Base-by-base conservation (phyloP, 352 stramenopile genomes). In the Phytophthora rubi region DNA sequence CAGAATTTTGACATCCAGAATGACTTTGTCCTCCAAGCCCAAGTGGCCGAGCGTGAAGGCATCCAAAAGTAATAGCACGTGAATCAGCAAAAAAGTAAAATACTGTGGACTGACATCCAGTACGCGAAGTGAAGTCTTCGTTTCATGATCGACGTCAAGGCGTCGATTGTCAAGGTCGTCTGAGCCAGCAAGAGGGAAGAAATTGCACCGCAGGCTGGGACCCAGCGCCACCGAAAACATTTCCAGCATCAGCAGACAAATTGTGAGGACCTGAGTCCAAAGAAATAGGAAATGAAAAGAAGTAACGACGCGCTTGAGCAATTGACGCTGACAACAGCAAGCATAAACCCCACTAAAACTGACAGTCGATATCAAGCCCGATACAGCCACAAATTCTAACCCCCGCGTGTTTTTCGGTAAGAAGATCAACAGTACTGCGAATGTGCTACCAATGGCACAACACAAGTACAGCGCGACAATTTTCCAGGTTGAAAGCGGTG, bases 271-370 rank as follows among this genome's bases (percentile, higher is more conserved):
- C 6, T 49, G 42, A 21, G 16, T 23, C 42, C 42, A 49, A 18
- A 49, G 42, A 16, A 49, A 49, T 5, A 49, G 15, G 16, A 49
- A 49, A 9, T 49, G 16, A 23, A 49, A 49, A 23, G 61, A 68
- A 5, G 52, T 52, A 28, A 68, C 1, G 26, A 68, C 12, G 16
- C 53, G 52, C 21, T 68, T 68, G 44, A 62, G 53, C 18, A 68
- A 28, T 30, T 68, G 52, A 12, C 52, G 52, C 51, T 68, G 52
- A 23, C 30, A 68, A 23, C 42, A 49, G 42, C 42, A 49, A 23
- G 15, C 16, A 23, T 49, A 49, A 23, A 12, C 23, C 5, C 42
- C 42, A 9, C 4, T 26, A 9, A 49, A 49, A 7, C 21, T 12
- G 6, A 16, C 4, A 6, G 42, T 49, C 42, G 42, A 21, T 7